Base-by-base conservation (phyloP, 768 basidiomycete genomes). In the Suillus hirtellus region DNA sequence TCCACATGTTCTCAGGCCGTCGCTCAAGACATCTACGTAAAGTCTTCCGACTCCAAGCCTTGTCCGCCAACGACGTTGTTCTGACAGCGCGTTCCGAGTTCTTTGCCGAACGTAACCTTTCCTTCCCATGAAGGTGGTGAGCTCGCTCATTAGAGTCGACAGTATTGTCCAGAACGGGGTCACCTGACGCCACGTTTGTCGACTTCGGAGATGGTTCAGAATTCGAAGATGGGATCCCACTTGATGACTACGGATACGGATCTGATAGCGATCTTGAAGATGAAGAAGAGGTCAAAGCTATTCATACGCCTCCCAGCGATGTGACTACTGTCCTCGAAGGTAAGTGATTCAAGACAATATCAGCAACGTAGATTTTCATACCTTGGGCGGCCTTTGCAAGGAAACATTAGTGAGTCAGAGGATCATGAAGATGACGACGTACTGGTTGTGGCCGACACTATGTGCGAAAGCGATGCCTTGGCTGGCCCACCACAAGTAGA, bases 191-290 rank as follows among this genome's bases (percentile, higher is more conserved):
- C 6, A 66, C 65, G 9, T 56, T 68, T 34, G 35, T 64, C 50
- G 66, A 68, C 15, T 65, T 75, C 40, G 58, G 58, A 2, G 60
- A 59, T 27, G 49, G 15, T 63, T 64, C 9, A 54, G 21, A 15
- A 19, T 31, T 70, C 21, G 70, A 66, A 3, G 59, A 43, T 11
- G 10, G 56, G 31, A 43, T 47, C 49, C 34, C 7, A 11, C 62
- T 68, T 3, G 68, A 67, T 7, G 72, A 73, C 9, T 75, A 76
- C 58, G 76, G 68, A 9, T 78, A 75, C 53, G 70, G 35, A 40
- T 74, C 72, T 19, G 76, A 78, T 60, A 77, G 77, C 15, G 77
- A 77, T 47, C 70, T 78, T 38, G 76, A 77, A 21, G 74, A 76
- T 7, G 68, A 69, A 10, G 31, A 31, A 64, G 1, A 64, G 67